These are phyloP conservation scores for Neurospora intermedia DNA, from an alignment of 495 filamentous ascomycete species.

Conservation along the genomic window DNA sequence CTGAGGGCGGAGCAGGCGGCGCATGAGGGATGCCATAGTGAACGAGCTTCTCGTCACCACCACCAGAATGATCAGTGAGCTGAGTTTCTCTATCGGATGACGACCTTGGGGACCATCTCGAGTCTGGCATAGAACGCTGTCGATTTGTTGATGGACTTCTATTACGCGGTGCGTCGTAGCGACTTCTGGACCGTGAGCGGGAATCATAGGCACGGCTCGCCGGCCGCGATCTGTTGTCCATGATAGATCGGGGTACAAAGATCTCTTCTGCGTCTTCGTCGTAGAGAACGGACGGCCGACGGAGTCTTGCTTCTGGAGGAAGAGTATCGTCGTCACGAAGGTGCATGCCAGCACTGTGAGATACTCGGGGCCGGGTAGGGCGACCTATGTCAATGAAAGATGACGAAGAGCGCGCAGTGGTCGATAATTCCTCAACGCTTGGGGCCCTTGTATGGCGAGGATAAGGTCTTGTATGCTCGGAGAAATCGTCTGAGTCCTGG, in stretches of 20 bases:
- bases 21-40: conserved; percentile 9
- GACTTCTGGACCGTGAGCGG: not conserved
- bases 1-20: conserved; percentile 4
- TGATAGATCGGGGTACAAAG: not conserved
- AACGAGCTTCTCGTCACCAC: conserved; percentile 20
- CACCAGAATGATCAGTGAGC: conserved; percentile 25
- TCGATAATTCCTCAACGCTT: not conserved
- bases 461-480: not conserved
- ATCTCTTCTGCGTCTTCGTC: not conserved
- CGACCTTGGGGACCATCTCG: conserved; percentile 25
- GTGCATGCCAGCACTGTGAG: not conserved
- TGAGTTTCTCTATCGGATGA: conserved; percentile 31
- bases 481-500: conserved; percentile 2
- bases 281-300: not conserved
- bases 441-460: not conserved
- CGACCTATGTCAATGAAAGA: not conserved
- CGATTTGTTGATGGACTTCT: conserved; percentile 19
- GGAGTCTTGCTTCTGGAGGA: not conserved
- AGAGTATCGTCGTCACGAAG: not conserved
- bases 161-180: not conserved
- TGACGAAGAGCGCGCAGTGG: not conserved
- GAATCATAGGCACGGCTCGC: not conserved
- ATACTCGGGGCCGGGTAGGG: not conserved
- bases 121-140: conserved; percentile 31
- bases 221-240: not conserved